A percentile compares a stretch with the other conserved stretches of the same genome.
These are phyloP conservation scores for Myxozyma monticola DNA, from an alignment of 805 yeast species.

Conservation along the genomic window DNA sequence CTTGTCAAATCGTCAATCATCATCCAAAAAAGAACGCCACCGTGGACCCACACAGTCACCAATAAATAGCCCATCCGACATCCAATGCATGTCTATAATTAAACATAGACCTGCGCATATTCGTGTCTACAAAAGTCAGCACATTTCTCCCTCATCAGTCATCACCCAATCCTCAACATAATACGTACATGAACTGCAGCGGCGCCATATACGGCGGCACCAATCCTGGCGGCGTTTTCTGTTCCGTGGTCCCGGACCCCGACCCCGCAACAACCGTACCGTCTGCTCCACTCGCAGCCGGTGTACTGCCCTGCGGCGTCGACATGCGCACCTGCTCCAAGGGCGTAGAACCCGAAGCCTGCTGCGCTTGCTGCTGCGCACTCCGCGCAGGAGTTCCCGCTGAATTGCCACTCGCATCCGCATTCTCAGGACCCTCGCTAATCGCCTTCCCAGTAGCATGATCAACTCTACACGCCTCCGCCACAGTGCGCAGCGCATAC, in stretches of 20 bases:
- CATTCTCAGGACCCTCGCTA: background rate
- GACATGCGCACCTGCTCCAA: background rate
- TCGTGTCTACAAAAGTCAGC: no score
- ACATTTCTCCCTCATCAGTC: no score
- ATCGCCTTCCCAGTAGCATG: constrained; percentile 12
- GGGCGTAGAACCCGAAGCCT: background rate
- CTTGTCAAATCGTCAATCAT: no score
- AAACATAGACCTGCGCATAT: no score
- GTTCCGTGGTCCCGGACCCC: background rate
- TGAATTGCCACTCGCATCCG: background rate
- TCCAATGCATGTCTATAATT: no score
- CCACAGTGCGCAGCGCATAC: constrained; percentile 25
- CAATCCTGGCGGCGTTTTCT: background rate
- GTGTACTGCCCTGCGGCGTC: constrained; percentile 1
- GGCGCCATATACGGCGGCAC: constrained; percentile 7
- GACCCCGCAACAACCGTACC: background rate
- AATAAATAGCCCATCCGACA: no score
- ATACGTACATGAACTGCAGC: constrained; percentile 8
- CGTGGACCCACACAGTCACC: no score
- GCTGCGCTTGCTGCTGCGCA: background rate
- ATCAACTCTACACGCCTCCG: constrained; percentile 23
- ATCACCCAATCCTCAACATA: no score
- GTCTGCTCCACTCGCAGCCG: background rate
- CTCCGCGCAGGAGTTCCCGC: background rate
- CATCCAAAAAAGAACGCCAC: no score